Evolutionary conservation across 2,329 filamentous ascomycete genomes (phyloP).

Genomic region (Aspergillus quadrilineatus): DNA sequence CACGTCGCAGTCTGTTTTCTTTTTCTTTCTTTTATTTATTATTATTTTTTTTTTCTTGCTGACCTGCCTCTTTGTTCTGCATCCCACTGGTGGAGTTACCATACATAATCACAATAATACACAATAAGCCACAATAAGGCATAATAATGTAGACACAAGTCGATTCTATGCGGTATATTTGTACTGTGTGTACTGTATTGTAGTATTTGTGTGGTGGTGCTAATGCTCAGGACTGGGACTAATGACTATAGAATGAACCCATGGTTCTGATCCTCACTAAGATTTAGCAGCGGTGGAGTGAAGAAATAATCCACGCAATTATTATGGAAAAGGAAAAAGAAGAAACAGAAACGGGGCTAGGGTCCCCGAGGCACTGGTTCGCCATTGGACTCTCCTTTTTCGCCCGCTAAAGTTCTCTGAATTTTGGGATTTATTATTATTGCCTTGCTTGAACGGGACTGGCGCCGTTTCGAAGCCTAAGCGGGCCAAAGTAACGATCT

Average conservation of each 20-base stretch:
- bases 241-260: neutral
- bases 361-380: slow-evolving; percentile 34
- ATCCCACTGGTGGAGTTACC: too few species aligned
- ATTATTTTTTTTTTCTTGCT: neutral
- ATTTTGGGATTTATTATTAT: slow-evolving; percentile 14
- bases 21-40: slow-evolving; percentile 2
- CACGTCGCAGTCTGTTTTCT: neutral
- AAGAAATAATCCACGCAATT: slow-evolving; percentile 13
- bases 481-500: slow-evolving; percentile 37
- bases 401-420: slow-evolving; percentile 4
- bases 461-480: slow-evolving; percentile 30
- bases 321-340: slow-evolving; percentile 13
- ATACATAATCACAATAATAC: too few species aligned
- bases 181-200: too few species aligned
- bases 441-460: slow-evolving; percentile 20
- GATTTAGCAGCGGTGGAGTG: neutral
- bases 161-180: too few species aligned
- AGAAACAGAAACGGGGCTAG: slow-evolving; percentile 15
- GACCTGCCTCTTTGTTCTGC: neutral
- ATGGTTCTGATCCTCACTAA: slow-evolving; percentile 5
- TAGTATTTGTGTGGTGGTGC: neutral
- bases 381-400: slow-evolving; percentile 16
- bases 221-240: neutral
- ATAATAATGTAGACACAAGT: neutral
- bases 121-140: too few species aligned